Evolutionary conservation across 1,139 yeast genomes (phyloP), one percentile per base, ranked within the genome.

Genomic region (Taiozyma sp.): DNA sequence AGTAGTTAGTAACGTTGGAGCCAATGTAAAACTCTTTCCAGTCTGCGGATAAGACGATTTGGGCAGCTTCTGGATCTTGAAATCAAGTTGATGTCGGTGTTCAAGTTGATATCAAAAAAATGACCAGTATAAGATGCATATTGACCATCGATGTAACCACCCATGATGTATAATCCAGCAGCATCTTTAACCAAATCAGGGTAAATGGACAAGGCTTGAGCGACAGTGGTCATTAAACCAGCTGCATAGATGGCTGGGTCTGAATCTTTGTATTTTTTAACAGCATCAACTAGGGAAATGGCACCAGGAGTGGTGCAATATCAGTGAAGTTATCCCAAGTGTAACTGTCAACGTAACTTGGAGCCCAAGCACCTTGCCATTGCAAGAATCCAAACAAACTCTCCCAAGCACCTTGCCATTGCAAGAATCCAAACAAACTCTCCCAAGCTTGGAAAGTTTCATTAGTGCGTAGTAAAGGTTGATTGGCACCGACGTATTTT

Each of bases 11-110:
- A 46, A 70, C 74, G 53, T 72, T 72, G 29, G 71, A 74, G 42
- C 74, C 76, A 54, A 72, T 67, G 49, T 60, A 60, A 28, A 71
- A 51, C 37, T 68, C 65, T 21, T 66, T 65, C 75, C 75, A 72
- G 29, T 65, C 64, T 5, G 74, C 70, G 35, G 74, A 68, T 39
- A 72, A 55, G 14, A 67, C 73, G 22, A 70, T 70, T 57, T 71
- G 73, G 29, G 76, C 75, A 26, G 74, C 75, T 59, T 72, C 76
- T 13, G 76, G 76, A 55, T 72, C 76, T 56, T 70, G 70, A 50
- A 50, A 71, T 70, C 50, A 72, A 60, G 58, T 72, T 72, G 58
- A 72, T 70, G 56, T 72, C 76, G 42, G 74, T 69, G 62, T 69
- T 68, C 51, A 71, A 62, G 56, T 72, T 75, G 49, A 66, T 66